Evolutionary conservation across 139 green algal genomes (phyloP), one percentile per base, ranked within the genome.

Genomic region (Coccomyxa sp.): DNA sequence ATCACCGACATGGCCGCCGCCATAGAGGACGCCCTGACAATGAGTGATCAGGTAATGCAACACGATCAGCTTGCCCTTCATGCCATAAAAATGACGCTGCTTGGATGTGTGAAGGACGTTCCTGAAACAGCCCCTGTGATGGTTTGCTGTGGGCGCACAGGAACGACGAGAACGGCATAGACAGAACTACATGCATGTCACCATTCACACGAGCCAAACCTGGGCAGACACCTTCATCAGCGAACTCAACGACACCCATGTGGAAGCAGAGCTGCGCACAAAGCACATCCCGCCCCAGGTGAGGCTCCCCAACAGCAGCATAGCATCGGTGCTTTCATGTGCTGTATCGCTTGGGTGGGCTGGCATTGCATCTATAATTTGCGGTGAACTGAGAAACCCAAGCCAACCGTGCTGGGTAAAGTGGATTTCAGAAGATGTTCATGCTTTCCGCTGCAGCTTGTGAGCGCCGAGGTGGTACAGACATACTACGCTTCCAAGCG

Each of bases 201-300:
- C 90, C 30, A 93, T 92, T 32, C 93, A 96, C 88, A 96, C 93
- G 9, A 91, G 90, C 75, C 93, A 94, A 92, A 94, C 95, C 28
- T 99, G 97, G 97, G 97, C 96, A 9, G 97, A 99, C 85, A 98
- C 92, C 71, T 99, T 99, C 89, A 96, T 99, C 80, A 93, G 80
- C 31, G 97, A 99, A 89, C 93, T 99, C 18, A 98, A 99, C 84
- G 96, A 99, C 93, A 99, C 97, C 0, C 93, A 98, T 84, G 97
- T 99, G 14, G 97, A 99, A 90, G 95, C 94, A 0, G 93, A 98
- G 90, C 92, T 99, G 81, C 86, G 97, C 31, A 94, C 93, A 32
- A 85, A 93, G 58, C 90, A 95, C 86, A 94, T 97, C 60, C 95
- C 96, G 0, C 95, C 95, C 9, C 88, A 85, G 85, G 88, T 95